Conservation (phyloP, 345 rosid species). For the Arabis hirsuta region DNA sequence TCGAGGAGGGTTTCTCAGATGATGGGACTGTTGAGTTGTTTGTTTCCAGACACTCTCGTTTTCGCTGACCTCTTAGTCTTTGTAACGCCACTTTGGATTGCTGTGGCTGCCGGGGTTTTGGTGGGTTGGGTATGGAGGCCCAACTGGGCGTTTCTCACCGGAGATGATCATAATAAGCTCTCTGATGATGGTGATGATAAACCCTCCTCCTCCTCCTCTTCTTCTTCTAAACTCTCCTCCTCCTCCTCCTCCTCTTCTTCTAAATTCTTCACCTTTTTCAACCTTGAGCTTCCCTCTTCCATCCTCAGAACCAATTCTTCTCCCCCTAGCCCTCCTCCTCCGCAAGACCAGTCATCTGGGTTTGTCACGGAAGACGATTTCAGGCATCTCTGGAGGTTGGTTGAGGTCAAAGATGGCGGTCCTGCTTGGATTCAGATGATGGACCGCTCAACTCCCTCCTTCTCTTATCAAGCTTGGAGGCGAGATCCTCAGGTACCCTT, state of each 20-base stretch:
- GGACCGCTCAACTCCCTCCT: conserved; percentile 74
- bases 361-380: conserved; percentile 70
- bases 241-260: conserved; percentile 35
- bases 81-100: conserved; percentile 79
- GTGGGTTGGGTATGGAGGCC: conserved; percentile 99
- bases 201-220: background rate
- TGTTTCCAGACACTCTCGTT: conserved; percentile 54
- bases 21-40: conserved; percentile 60
- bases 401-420: conserved; percentile 89
- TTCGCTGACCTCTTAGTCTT: conserved; percentile 56
- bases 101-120: conserved; percentile 76
- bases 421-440: conserved; percentile 98
- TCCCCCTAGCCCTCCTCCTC: too few relatives aligned
- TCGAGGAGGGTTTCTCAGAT: background rate
- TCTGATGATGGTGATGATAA: conserved; percentile 37
- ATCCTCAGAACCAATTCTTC: conserved; percentile 43
- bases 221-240: conserved; percentile 30
- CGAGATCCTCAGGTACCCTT: conserved; percentile 76
- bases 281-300: conserved; percentile 55
- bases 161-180: conserved; percentile 15
- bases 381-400: conserved; percentile 65
- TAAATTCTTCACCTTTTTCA: conserved; percentile 42
- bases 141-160: conserved; percentile 70
- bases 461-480: conserved; percentile 90
- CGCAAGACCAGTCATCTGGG: conserved; percentile 13